Percentiles rank a stretch among this genome's conserved stretches.
phyloP scores from a whole-genome alignment of 1,284 basidiomycete species.

The Microbotryomycetes sp. region DNA sequence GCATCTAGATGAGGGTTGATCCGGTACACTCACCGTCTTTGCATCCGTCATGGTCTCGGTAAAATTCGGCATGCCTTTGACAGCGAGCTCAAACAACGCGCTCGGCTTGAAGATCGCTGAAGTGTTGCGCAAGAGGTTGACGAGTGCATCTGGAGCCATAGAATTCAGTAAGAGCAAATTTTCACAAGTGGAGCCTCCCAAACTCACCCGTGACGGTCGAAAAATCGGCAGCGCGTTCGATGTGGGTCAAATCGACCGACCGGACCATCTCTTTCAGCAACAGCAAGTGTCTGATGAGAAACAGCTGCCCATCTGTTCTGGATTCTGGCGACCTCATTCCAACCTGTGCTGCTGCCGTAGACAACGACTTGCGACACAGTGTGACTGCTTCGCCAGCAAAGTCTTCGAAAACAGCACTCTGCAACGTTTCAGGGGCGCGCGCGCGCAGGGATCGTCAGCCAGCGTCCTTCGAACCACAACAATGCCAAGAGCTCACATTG shows the following conservation, averaged over 20 bases:
- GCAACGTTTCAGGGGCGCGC: neutral
- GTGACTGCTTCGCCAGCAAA: slow-evolving; percentile 83
- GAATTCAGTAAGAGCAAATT: neutral
- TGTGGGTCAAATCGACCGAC: slow-evolving; percentile 58
- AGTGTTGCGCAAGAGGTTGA: slow-evolving; percentile 30
- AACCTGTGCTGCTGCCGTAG: slow-evolving; percentile 61
- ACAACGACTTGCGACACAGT: slow-evolving; percentile 70
- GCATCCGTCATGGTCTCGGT: slow-evolving; percentile 42
- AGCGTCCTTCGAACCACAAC: neutral
- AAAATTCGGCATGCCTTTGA: slow-evolving; percentile 33
- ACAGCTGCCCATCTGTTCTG: slow-evolving; percentile 64
- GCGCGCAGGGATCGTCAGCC: neutral
- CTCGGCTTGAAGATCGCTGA: slow-evolving; percentile 34
- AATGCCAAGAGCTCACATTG: slow-evolving; percentile 55
- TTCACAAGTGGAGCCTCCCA: neutral
- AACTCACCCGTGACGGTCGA: slow-evolving; percentile 47
- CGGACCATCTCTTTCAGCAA: slow-evolving; percentile 82
- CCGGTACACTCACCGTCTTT: slow-evolving; percentile 29
- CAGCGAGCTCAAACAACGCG: slow-evolving; percentile 28
- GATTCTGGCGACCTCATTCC: slow-evolving; percentile 46
- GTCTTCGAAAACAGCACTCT: slow-evolving; percentile 87
- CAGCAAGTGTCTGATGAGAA: slow-evolving; percentile 80
- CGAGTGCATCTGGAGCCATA: slow-evolving; percentile 31
- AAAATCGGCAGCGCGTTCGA: slow-evolving; percentile 44
- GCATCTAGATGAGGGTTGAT: neutral